These are phyloP conservation scores for Paraphoma sp. DNA, from an alignment of 2,329 filamentous ascomycete species.

Conservation along the genomic window DNA sequence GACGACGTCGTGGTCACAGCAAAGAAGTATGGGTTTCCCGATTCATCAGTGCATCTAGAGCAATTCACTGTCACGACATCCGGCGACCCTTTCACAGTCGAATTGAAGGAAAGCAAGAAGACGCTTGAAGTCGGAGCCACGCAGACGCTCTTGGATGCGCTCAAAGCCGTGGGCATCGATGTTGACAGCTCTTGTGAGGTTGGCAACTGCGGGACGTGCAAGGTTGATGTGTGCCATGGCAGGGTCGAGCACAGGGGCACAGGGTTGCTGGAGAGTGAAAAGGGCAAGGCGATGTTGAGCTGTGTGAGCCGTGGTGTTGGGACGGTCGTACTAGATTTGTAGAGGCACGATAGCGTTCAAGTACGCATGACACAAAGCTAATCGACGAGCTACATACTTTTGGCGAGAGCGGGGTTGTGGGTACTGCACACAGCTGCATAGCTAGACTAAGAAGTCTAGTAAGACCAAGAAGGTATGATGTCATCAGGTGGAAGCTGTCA, in stretches of 20 bases:
- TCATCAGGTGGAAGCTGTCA: too few species aligned
- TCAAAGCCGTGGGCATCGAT: conserved; percentile 53
- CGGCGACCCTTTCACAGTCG: conserved; percentile 67
- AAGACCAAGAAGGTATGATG: too few species aligned
- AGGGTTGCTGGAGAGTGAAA: conserved; percentile 46
- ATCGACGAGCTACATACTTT: neutral
- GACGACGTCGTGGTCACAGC: conserved; percentile 56
- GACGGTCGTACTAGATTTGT: conserved; percentile 41
- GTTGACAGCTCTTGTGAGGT: conserved; percentile 53
- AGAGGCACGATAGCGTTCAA: neutral
- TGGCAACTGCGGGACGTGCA: conserved; percentile 54
- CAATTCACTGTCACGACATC: conserved; percentile 61
- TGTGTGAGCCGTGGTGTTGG: conserved; percentile 49
- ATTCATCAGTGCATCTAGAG: conserved; percentile 66
- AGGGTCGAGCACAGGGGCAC: conserved; percentile 50
- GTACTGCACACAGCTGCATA: too few species aligned
- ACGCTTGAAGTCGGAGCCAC: conserved; percentile 54
- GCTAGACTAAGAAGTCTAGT: too few species aligned
- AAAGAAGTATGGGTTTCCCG: conserved; percentile 51
- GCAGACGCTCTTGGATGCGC: conserved; percentile 50
- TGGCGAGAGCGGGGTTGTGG: neutral
- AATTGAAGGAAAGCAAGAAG: conserved; percentile 55
- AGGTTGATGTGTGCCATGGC: conserved; percentile 48
- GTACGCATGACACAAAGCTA: neutral
- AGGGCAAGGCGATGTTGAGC: conserved; percentile 41